phyloP scores from a whole-genome alignment of 129 eudicot genomes.

The Pittosporum tobira region DNA sequence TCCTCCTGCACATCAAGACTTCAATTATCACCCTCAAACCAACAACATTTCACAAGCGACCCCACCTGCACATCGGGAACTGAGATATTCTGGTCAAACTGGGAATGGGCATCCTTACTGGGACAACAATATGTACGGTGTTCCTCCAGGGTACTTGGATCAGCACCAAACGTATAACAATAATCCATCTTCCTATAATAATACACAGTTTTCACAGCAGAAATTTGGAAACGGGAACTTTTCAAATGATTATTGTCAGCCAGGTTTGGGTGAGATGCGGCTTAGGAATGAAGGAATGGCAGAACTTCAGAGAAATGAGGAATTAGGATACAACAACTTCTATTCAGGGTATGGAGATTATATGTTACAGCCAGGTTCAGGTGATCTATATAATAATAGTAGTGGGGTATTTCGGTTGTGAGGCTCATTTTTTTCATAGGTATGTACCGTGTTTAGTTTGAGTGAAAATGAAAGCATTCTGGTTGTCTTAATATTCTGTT shows the following conservation, averaged over 20 bases:
- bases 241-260: slow-evolving; percentile 25
- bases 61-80: slow-evolving; percentile 18
- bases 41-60: slow-evolving; percentile 34
- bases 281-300: slow-evolving; percentile 36
- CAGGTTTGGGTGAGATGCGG: slow-evolving; percentile 26
- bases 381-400: slow-evolving; percentile 56
- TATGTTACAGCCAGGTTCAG: slow-evolving; percentile 52
- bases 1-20: slow-evolving; percentile 25
- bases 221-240: slow-evolving; percentile 29
- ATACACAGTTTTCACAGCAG: slow-evolving; percentile 32
- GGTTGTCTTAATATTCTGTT: no score
- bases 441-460: slow-evolving; percentile 8
- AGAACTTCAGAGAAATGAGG: slow-evolving; percentile 45
- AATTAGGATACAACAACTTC: slow-evolving; percentile 39
- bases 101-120: slow-evolving; percentile 20
- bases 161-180: slow-evolving; percentile 36
- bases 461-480: slow-evolving; percentile 9
- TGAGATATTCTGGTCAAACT: slow-evolving; percentile 14
- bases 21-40: slow-evolving; percentile 32
- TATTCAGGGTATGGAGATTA: slow-evolving; percentile 54
- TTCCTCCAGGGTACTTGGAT: slow-evolving; percentile 28
- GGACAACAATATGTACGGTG: slow-evolving; percentile 27
- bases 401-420: slow-evolving; percentile 78
- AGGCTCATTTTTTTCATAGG: slow-evolving; percentile 10
- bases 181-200: slow-evolving; percentile 29